A percentile compares a stretch with the other conserved stretches of the same genome.
phyloP scores from a whole-genome alignment of 1,139 yeast species.

The Protomyces inouyei region DNA sequence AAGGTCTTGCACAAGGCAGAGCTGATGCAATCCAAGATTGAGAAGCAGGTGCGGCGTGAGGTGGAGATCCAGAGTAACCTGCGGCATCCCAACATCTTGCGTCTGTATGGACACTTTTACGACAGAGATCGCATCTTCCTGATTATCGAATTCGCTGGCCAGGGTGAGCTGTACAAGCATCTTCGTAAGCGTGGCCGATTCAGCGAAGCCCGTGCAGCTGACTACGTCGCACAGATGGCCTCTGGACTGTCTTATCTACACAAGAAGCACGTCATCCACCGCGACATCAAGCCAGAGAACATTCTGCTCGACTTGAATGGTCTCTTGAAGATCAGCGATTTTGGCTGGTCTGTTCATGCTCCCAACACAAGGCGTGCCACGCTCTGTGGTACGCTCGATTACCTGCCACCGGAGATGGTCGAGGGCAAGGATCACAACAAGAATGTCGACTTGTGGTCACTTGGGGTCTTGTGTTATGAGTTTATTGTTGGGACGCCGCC shows the following conservation, averaged over 20 bases:
- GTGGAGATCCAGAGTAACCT: slow-evolving; percentile 82
- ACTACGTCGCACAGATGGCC: slow-evolving; percentile 77
- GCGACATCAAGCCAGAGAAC: slow-evolving; percentile 92
- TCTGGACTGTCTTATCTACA: slow-evolving; percentile 73
- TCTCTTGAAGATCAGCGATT: slow-evolving; percentile 76
- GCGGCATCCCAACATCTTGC: slow-evolving; percentile 68
- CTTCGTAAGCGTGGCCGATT: slow-evolving; percentile 62
- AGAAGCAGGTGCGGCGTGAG: slow-evolving; percentile 81
- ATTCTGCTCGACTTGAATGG: slow-evolving; percentile 70
- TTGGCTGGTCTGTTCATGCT: slow-evolving; percentile 89
- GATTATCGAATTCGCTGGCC: slow-evolving; percentile 74
- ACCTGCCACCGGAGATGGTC: slow-evolving; percentile 93
- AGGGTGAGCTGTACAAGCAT: slow-evolving; percentile 80
- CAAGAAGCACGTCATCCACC: slow-evolving; percentile 70
- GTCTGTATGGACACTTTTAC: slow-evolving; percentile 78
- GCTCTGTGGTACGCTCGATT: slow-evolving; percentile 91
- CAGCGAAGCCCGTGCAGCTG: slow-evolving; percentile 66
- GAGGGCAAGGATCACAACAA: slow-evolving; percentile 75
- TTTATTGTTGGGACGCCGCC: slow-evolving; percentile 83
- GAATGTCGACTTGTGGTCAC: slow-evolving; percentile 85
- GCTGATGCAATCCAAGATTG: slow-evolving; percentile 68
- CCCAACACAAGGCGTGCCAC: slow-evolving; percentile 59
- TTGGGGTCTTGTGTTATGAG: slow-evolving; percentile 83
- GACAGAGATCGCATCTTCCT: slow-evolving; percentile 75
- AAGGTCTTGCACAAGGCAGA: slow-evolving; percentile 87